A percentile compares a stretch with the other conserved stretches of the same genome.
Conservation (phyloP, 1,284 basidiomycete genomes). For the Malassezia cuniculi region DNA sequence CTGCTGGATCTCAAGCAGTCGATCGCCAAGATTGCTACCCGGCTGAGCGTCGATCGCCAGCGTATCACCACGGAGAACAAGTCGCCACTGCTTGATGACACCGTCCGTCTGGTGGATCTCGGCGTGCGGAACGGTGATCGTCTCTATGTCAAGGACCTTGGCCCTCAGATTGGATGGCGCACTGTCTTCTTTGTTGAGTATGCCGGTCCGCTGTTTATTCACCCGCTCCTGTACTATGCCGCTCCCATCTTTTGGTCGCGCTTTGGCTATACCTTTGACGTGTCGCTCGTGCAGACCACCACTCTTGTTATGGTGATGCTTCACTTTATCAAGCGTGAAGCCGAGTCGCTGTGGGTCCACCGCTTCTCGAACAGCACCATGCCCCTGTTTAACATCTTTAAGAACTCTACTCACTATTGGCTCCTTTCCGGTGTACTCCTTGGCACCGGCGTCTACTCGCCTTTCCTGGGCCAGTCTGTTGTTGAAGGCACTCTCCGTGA, state of each 20-base stretch:
- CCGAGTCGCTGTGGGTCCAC: conserved; percentile 71
- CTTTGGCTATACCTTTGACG: conserved; percentile 49
- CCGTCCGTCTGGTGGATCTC: conserved; percentile 20
- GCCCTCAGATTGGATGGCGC: conserved; percentile 40
- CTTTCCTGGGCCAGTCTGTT: conserved; percentile 57
- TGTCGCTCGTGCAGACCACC: conserved; percentile 67
- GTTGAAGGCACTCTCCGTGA: conserved; percentile 58
- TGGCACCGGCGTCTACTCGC: conserved; percentile 20
- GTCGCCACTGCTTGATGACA: conserved; percentile 29
- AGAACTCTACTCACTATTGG: conserved; percentile 55
- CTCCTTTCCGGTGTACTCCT: conserved; percentile 55
- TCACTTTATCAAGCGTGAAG: conserved; percentile 83
- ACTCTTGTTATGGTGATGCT: conserved; percentile 65
- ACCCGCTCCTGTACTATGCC: conserved; percentile 70
- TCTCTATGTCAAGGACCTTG: conserved; percentile 40
- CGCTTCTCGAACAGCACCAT: conserved; percentile 90
- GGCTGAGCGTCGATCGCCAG: conserved; percentile 28
- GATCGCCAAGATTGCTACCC: conserved; percentile 18
- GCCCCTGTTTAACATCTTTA: conserved; percentile 74
- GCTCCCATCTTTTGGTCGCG: conserved; percentile 56
- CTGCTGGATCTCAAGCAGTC: conserved; percentile 29
- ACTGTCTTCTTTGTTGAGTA: conserved; percentile 44
- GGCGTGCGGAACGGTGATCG: conserved; percentile 19
- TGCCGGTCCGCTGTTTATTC: conserved; percentile 73
- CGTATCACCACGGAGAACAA: conserved; percentile 35